Base-by-base conservation (phyloP, 2,329 filamentous ascomycete species). In the Lachnellula occidentalis region DNA sequence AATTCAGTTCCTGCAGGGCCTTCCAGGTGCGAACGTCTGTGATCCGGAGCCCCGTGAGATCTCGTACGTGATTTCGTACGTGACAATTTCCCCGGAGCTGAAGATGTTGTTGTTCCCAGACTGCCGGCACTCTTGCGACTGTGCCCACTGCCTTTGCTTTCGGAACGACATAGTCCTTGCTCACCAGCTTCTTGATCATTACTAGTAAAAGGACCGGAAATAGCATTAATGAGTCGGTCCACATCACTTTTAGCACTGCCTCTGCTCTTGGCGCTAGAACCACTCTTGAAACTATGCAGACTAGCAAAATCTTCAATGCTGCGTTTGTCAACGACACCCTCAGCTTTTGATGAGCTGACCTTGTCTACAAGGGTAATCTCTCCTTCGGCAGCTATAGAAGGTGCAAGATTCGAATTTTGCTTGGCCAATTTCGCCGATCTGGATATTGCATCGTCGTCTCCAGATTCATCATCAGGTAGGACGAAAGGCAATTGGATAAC, bases 401-500 rank as follows among this genome's bases (percentile, higher is more conserved):
- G 51, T 1, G 58, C 56, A 19, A 53, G 46, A 9, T 50, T 24
- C 9, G 55, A 36, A 19, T 54, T 34, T 22, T 51, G 41, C 12
- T 49, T 39, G 14, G 45, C n/a, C 17, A 39, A 3, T 15, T 42
- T n/a, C 8, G 39, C 36, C 5, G 22, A 43, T 17, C 19, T 22
- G n/a, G 39, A 31, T 9, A 19, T 50, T 47, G 50, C 42, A 42
- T 27, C 37, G 8, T 36, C 48, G 17, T 49, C 42, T 4, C 27
- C 48, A 60, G 3, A 63, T 58, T 45, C 55, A 5, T 76, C 72
- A 1, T 65, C 57, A 0, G 82, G 84, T 1, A 92, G 67, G 7
- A 83, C 77, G 60, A 96, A 94, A 0, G 87, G 86, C 31, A 96
- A 74, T 59, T 89, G 82, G 22, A 96, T 82, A 19, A 90, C 83